Evolutionary conservation across 129 eudicot species (phyloP).

Genomic region (Flaveria trinervia): DNA sequence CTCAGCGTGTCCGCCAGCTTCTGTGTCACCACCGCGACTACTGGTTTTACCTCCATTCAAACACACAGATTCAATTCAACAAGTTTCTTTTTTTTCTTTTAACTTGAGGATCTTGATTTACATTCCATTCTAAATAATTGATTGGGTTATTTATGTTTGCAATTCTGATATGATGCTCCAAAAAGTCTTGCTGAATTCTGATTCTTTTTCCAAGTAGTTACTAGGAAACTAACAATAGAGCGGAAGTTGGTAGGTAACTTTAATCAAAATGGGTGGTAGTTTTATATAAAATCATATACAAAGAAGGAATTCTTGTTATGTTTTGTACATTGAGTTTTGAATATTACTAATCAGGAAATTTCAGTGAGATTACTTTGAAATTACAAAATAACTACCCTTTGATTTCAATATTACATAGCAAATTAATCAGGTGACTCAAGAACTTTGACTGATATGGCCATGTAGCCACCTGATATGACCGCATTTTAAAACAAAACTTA

Average conservation of each 20-base stretch:
- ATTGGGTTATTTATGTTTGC: slow-evolving; percentile 4
- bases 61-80: slow-evolving; percentile 1
- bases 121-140: not conserved
- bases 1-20: slow-evolving; percentile 45
- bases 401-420: too few species aligned
- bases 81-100: not conserved
- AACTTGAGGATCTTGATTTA: not conserved
- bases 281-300: not conserved
- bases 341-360: too few species aligned
- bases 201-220: slow-evolving; percentile 1
- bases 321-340: not conserved
- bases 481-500: too few species aligned
- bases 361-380: too few species aligned
- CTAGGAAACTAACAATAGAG: not conserved
- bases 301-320: not conserved
- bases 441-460: too few species aligned
- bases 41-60: slow-evolving; percentile 47
- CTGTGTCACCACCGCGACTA: slow-evolving; percentile 42
- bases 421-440: too few species aligned
- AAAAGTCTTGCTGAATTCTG: slow-evolving; percentile 1
- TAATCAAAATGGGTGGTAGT: not conserved
- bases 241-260: not conserved
- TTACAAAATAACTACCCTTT: too few species aligned
- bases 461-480: too few species aligned
- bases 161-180: not conserved